Percentiles rank a stretch among this genome's conserved stretches.
Evolutionary conservation across 2,329 filamentous ascomycete species (phyloP).

Genomic region (Neofusicoccum sp.): DNA sequence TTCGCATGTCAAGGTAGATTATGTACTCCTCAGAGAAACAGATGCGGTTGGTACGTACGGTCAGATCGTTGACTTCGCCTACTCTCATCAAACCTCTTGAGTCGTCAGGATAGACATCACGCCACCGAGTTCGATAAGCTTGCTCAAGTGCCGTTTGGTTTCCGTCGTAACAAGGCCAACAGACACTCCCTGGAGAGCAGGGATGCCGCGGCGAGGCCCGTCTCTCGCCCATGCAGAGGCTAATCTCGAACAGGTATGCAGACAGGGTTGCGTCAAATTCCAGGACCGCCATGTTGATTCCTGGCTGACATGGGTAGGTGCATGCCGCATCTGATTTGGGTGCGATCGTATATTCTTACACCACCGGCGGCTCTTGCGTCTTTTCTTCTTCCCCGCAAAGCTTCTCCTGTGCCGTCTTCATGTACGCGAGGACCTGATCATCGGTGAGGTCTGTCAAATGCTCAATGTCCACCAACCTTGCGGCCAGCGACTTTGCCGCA

Average conservation of each 20-base stretch:
- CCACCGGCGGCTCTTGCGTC: neutral
- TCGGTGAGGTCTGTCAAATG: conserved; percentile 35
- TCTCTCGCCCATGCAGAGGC: too few species aligned
- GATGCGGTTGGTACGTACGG: too few species aligned
- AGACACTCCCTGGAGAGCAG: neutral
- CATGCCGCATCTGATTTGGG: too few species aligned
- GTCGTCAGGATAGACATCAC: neutral
- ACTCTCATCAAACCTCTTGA: too few species aligned
- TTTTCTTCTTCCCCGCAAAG: neutral
- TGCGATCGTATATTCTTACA: neutral
- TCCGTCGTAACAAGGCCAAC: neutral
- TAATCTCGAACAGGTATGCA: too few species aligned
- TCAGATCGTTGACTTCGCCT: too few species aligned
- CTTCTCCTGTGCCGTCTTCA: conserved; percentile 27
- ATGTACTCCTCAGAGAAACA: too few species aligned
- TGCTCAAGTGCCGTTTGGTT: neutral
- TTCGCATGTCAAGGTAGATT: too few species aligned
- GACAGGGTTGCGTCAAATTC: conserved; percentile 4
- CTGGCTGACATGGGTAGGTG: too few species aligned
- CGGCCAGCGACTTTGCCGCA: conserved; percentile 35
- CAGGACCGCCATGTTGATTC: neutral
- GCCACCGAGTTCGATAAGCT: neutral
- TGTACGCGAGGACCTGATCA: conserved; percentile 33
- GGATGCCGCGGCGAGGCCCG: too few species aligned
- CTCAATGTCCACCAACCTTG: conserved; percentile 31